Conservation (phyloP, 306 rosid species). For the Canavalia ensiformis region DNA sequence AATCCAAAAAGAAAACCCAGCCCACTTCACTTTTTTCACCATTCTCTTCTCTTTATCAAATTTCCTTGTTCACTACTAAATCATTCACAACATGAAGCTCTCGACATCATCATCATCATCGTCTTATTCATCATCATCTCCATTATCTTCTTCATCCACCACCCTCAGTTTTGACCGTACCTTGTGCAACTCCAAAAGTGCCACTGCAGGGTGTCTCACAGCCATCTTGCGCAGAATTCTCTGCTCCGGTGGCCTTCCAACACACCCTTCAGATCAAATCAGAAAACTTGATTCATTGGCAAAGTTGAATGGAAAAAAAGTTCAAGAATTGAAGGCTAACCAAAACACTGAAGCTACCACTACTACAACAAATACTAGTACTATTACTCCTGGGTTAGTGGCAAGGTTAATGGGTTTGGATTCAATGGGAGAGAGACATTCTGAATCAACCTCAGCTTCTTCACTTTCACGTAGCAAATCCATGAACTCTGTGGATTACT, state of each 20-base stretch:
- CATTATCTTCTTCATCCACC: slow-evolving; percentile 49
- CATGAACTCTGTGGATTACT: slow-evolving; percentile 62
- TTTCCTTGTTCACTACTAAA: slow-evolving; percentile 18
- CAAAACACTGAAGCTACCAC: slow-evolving; percentile 34
- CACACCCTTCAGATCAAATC: slow-evolving; percentile 79
- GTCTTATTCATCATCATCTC: slow-evolving; percentile 49
- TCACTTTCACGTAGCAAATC: slow-evolving; percentile 61
- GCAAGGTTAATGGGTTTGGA: slow-evolving; percentile 92
- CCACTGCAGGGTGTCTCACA: slow-evolving; percentile 66
- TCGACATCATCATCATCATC: slow-evolving; percentile 47
- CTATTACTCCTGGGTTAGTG: slow-evolving; percentile 61
- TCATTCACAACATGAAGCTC: slow-evolving; percentile 63
- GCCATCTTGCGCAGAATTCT: slow-evolving; percentile 74
- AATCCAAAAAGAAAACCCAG: slow-evolving; percentile 45
- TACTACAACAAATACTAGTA: background rate
- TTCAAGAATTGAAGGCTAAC: slow-evolving; percentile 47
- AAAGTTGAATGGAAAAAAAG: slow-evolving; percentile 42
- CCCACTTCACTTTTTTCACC: background rate
- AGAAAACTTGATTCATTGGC: slow-evolving; percentile 49
- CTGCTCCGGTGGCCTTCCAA: slow-evolving; percentile 75
- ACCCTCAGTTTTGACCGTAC: slow-evolving; percentile 51
- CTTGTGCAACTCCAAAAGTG: slow-evolving; percentile 63
- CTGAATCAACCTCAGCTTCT: slow-evolving; percentile 37
- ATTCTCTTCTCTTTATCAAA: slow-evolving; percentile 33
- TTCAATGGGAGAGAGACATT: slow-evolving; percentile 53